A percentile compares a stretch with the other conserved stretches of the same genome.
Conservation (phyloP, 2,329 filamentous ascomycete genomes). For the Gnomoniopsis smithogilvyi region DNA sequence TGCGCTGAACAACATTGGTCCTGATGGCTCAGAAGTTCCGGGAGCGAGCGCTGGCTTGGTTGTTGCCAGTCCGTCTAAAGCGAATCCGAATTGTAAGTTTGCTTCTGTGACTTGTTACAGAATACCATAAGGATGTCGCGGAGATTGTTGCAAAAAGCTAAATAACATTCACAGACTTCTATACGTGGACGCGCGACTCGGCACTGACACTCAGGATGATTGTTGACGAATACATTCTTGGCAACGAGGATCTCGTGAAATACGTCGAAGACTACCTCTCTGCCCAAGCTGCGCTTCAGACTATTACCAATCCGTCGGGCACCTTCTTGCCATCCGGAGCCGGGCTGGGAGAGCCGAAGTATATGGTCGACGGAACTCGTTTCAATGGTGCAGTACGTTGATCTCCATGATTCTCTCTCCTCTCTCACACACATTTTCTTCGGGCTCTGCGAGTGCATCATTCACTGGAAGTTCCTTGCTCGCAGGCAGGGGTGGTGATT, state of each 20-base stretch:
- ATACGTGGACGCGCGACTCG: slow-evolving; percentile 56
- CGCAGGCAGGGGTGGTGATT: too few relatives aligned
- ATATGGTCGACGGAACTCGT: slow-evolving; percentile 45
- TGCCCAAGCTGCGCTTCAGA: slow-evolving; percentile 49
- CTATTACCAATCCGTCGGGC: slow-evolving; percentile 51
- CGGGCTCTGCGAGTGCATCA: not conserved
- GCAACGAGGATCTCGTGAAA: slow-evolving; percentile 39
- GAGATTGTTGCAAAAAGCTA: too few relatives aligned
- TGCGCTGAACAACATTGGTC: slow-evolving; percentile 53
- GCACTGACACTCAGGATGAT: slow-evolving; percentile 50
- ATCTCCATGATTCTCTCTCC: not conserved
- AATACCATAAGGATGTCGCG: not conserved
- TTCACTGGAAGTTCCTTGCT: too few relatives aligned
- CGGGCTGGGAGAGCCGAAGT: slow-evolving; percentile 56
- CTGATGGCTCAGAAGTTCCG: slow-evolving; percentile 42
- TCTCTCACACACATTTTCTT: not conserved
- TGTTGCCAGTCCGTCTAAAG: slow-evolving; percentile 53
- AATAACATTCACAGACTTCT: slow-evolving; percentile 44
- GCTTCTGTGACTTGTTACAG: not conserved
- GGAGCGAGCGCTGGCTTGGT: slow-evolving; percentile 49
- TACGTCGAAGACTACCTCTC: slow-evolving; percentile 51
- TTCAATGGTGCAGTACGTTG: slow-evolving; percentile 36
- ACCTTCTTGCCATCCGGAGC: slow-evolving; percentile 37
- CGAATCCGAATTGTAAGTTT: slow-evolving; percentile 49
- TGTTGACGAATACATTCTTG: slow-evolving; percentile 47